Evolutionary conservation across 768 basidiomycete genomes (phyloP), one percentile per base, ranked within the genome.

Genomic region (Amylocystis lapponica): DNA sequence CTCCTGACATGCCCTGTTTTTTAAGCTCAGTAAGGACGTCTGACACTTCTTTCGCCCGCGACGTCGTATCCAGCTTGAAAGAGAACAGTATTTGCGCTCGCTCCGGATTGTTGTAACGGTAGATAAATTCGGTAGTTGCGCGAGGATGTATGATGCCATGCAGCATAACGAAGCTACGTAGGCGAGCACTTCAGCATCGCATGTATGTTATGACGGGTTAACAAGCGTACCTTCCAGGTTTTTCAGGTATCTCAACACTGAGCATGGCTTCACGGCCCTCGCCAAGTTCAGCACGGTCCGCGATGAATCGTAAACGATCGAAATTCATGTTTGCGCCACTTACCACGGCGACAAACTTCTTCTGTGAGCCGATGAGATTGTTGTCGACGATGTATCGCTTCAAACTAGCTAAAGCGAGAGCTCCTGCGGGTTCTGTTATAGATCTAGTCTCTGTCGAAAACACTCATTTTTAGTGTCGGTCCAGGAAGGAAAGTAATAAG

Each of bases 301-400:
- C 88, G n/a, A 99, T 94, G 60, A 98, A 99, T 9, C 96, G 80
- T 35, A 99, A 65, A 32, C 95, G 80, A 57, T 92, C 89, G 64
- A 99, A 99, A 67, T 99, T 98, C 90, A 99, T 96, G 66, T 99
- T 98, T 14, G 95, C 96, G 17, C 96, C 96, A 56, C 90, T 94
- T 50, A 98, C 69, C 40, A 97, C 81, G 5, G 79, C 93, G 23
- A 97, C 94, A 51, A 94, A 96, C 45, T 78, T 82, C 67, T 90
- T 90, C 43, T 85, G 75, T 2, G 87, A 80, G 27, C 88, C 89
- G 39, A 92, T 54, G 26, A 98, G 78, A 39, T 83, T 75, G 62
- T 96, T 89, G 45, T 82, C 66, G 26, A 79, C 51, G 54, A 99
- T 92, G 60, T 95, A 77, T 11, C 79, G 81, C 61, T 98, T 99